Percentiles rank a stretch among this genome's conserved stretches.
Conservation (phyloP, 2,329 filamentous ascomycete species). For the Trichoderma asperellum region DNA sequence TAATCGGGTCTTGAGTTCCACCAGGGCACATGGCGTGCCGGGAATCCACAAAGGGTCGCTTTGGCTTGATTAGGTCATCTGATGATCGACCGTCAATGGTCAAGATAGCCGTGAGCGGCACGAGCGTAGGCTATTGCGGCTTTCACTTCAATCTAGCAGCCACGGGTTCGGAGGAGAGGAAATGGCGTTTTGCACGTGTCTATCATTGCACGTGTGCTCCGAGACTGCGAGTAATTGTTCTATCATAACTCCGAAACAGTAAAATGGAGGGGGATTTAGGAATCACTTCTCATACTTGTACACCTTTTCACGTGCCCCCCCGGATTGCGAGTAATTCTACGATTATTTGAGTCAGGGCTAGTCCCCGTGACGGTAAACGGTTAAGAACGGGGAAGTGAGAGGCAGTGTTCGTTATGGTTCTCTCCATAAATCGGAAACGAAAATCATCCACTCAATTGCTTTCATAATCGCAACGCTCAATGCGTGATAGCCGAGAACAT, state of each 20-base stretch:
- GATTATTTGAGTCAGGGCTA: conserved; percentile 6
- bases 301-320: background rate
- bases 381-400: background rate
- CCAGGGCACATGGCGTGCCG: conserved; percentile 9
- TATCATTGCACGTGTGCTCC: background rate
- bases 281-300: background rate
- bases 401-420: background rate
- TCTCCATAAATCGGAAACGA: background rate
- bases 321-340: background rate
- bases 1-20: background rate
- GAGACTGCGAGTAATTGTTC: background rate
- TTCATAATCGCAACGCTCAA: background rate
- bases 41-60: conserved; percentile 10
- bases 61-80: background rate
- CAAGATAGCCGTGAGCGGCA: background rate
- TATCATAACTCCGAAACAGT: background rate
- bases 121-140: background rate
- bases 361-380: conserved; percentile 1
- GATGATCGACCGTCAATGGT: background rate
- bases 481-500: background rate
- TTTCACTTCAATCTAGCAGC: background rate
- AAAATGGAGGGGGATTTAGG: background rate
- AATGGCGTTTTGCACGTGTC: background rate
- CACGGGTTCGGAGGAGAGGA: background rate
- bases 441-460: background rate